Conservation (phyloP, 768 basidiomycete genomes). For the Auricularia cornea region DNA sequence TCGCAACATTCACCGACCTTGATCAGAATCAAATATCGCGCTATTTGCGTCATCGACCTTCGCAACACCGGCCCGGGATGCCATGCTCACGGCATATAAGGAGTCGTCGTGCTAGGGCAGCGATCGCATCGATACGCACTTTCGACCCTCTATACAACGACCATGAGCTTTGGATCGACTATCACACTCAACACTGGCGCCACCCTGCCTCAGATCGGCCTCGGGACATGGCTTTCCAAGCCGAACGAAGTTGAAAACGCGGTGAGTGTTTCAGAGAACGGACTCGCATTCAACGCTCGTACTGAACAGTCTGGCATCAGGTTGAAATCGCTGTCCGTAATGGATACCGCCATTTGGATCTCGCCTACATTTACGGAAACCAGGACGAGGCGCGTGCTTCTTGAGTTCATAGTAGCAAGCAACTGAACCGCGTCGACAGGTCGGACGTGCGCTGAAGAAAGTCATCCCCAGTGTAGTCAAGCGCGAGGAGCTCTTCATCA, state of each 20-base stretch:
- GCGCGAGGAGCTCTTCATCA: slow-evolving; percentile 75
- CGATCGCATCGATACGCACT: no score
- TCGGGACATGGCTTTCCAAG: slow-evolving; percentile 76
- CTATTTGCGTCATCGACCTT: no score
- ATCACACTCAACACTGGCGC: slow-evolving; percentile 40
- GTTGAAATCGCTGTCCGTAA: slow-evolving; percentile 65
- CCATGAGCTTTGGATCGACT: slow-evolving; percentile 35
- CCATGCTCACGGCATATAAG: no score
- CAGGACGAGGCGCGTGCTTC: slow-evolving; percentile 53
- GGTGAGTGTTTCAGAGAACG: slow-evolving; percentile 32
- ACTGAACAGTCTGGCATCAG: slow-evolving; percentile 25
- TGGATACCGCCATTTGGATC: slow-evolving; percentile 81
- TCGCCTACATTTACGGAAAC: slow-evolving; percentile 75
- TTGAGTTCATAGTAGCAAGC: no score
- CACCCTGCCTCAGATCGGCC: slow-evolving; percentile 64
- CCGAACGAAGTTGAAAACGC: slow-evolving; percentile 68
- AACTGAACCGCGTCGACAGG: slow-evolving; percentile 17
- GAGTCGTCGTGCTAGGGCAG: no score
- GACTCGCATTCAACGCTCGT: neutral
- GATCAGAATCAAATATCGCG: no score
- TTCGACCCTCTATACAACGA: no score
- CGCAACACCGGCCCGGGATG: no score
- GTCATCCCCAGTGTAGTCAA: slow-evolving; percentile 70
- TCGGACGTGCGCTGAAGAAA: slow-evolving; percentile 66
- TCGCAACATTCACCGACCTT: no score